Evolutionary conservation across 768 basidiomycete genomes (phyloP).

Genomic region (Psilocybe sp.): DNA sequence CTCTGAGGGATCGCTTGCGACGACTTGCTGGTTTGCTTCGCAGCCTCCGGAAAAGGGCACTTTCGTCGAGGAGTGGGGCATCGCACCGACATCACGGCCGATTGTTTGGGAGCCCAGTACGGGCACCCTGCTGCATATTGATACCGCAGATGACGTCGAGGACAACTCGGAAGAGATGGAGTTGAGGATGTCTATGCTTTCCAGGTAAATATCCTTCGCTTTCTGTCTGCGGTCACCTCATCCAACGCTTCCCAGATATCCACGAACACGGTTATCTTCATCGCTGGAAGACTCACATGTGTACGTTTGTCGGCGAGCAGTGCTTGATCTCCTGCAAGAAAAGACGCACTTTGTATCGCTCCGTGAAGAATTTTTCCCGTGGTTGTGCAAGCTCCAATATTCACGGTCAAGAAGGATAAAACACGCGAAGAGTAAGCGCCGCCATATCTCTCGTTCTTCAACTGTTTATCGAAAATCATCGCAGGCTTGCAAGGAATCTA

Average conservation of each 20-base stretch:
- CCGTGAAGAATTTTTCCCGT: conserved; percentile 88
- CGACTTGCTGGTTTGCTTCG: conserved; percentile 62
- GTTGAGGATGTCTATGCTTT: conserved; percentile 72
- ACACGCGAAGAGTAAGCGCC: conserved; percentile 50
- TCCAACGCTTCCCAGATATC: conserved; percentile 48
- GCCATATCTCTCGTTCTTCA: background rate
- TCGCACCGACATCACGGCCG: conserved; percentile 37
- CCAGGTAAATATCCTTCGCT: conserved; percentile 41
- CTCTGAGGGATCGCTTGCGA: conserved; percentile 60
- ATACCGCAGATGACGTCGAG: conserved; percentile 67
- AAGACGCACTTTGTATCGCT: conserved; percentile 78
- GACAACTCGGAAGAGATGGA: conserved; percentile 69
- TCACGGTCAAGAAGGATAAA: conserved; percentile 56
- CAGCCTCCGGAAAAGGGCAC: conserved; percentile 50
- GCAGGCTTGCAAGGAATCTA: conserved; percentile 46
- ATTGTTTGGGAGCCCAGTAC: conserved; percentile 69
- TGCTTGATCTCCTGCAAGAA: conserved; percentile 69
- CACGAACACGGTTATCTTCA: conserved; percentile 64
- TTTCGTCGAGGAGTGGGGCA: conserved; percentile 68
- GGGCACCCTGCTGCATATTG: conserved; percentile 69
- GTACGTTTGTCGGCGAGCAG: conserved; percentile 76
- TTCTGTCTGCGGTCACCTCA: background rate
- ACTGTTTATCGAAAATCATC: conserved; percentile 3
- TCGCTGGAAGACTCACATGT: conserved; percentile 84
- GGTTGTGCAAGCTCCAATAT: conserved; percentile 87